Conservation (phyloP, 2,329 filamentous ascomycete genomes). For the Cladophialophora yegresii region DNA sequence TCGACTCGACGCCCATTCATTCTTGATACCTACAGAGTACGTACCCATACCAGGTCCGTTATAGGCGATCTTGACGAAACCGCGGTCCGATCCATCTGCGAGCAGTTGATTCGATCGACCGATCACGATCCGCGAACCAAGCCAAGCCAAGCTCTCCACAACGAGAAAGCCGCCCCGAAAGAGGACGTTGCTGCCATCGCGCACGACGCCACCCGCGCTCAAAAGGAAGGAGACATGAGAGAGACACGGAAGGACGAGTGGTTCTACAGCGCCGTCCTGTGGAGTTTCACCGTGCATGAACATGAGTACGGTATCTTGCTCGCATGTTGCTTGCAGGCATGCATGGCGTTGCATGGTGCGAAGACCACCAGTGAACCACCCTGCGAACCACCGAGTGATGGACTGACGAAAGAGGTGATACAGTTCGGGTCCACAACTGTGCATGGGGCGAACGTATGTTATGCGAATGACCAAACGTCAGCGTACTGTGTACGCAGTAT, state of each 20-base stretch:
- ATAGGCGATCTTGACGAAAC: background rate
- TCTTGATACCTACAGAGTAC: background rate
- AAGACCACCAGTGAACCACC: no score
- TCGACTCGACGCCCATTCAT: background rate
- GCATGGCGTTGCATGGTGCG: background rate
- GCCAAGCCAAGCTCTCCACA: background rate
- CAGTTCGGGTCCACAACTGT: background rate
- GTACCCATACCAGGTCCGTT: background rate
- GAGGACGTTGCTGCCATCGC: constrained; percentile 7
- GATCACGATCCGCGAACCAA: background rate
- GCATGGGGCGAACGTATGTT: background rate
- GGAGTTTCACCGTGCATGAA: background rate
- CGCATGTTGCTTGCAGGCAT: background rate
- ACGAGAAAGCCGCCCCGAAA: constrained; percentile 4
- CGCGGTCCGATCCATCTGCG: background rate
- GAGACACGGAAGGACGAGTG: background rate
- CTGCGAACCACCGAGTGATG: background rate
- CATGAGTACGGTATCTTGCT: background rate
- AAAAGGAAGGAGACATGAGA: constrained; percentile 3
- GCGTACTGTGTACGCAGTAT: no score
- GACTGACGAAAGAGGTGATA: no score
- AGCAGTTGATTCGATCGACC: background rate
- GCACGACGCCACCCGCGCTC: constrained; percentile 2
- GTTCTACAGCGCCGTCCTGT: background rate
- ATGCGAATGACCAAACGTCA: background rate